Evolutionary conservation across 2,329 filamentous ascomycete species (phyloP).

Genomic region (Cordyceps pruinosa): DNA sequence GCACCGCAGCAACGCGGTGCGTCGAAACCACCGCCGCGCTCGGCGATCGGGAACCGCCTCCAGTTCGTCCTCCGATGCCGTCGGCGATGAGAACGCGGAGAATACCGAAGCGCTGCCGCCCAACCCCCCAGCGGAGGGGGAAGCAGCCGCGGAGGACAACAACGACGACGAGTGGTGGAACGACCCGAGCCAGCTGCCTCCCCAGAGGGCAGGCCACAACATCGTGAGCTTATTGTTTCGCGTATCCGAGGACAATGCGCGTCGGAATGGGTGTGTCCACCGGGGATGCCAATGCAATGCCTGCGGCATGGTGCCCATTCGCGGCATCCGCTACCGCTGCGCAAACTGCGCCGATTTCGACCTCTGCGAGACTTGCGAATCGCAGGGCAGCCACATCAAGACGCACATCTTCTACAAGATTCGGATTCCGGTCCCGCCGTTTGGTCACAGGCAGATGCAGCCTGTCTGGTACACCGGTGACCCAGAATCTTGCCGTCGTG

Average conservation of each 20-base stretch:
- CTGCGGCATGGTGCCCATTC: constrained; percentile 81
- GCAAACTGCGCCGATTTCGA: constrained; percentile 95
- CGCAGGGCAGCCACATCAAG: constrained; percentile 68
- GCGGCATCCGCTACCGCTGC: constrained; percentile 87
- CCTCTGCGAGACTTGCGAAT: constrained; percentile 88
- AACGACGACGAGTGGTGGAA: constrained; percentile 48
- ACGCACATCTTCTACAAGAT: constrained; percentile 98
- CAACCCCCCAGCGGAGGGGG: constrained; percentile 24
- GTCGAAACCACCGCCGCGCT: constrained; percentile 36
- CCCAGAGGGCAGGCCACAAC: constrained; percentile 61
- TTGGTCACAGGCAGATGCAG: constrained; percentile 73
- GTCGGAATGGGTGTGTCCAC: constrained; percentile 83
- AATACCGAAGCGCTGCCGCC: constrained; percentile 20
- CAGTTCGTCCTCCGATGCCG: constrained; percentile 34
- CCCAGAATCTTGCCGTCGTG: constrained; percentile 61
- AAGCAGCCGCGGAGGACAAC: constrained; percentile 31
- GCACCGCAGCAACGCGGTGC: constrained; percentile 62
- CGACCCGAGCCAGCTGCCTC: constrained; percentile 33
- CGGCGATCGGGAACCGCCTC: constrained; percentile 32
- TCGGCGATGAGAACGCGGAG: constrained; percentile 39
- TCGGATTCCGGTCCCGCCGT: constrained; percentile 77
- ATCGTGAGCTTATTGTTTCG: constrained; percentile 81
- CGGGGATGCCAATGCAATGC: constrained; percentile 87
- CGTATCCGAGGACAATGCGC: constrained; percentile 88
- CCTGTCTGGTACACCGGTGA: constrained; percentile 86